phyloP scores from a whole-genome alignment of 768 basidiomycete genomes.

The Boletus vermiculosoides region DNA sequence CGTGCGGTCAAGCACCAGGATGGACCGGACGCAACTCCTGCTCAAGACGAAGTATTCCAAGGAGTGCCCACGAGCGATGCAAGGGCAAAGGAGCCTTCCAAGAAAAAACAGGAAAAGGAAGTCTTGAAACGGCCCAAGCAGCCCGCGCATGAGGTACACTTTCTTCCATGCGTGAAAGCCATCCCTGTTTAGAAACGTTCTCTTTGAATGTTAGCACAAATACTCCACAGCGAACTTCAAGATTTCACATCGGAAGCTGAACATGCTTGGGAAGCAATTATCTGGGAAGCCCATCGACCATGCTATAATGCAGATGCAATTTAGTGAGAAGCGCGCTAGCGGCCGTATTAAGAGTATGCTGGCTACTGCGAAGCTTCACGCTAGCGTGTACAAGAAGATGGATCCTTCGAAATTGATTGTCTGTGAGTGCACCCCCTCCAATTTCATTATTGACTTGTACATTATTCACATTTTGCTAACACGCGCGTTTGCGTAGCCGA shows the following conservation, averaged over 20 bases:
- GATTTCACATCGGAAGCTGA: slow-evolving; percentile 90
- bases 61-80: slow-evolving; percentile 26
- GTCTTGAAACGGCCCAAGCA: slow-evolving; percentile 19
- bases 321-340: slow-evolving; percentile 90
- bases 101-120: slow-evolving; percentile 15
- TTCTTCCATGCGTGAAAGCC: not conserved
- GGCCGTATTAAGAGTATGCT: slow-evolving; percentile 87
- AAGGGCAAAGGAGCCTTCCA: slow-evolving; percentile 13
- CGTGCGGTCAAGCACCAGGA: slow-evolving; percentile 42
- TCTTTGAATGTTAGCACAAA: slow-evolving; percentile 62
- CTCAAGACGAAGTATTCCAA: slow-evolving; percentile 46
- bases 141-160: slow-evolving; percentile 31
- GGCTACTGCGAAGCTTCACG: slow-evolving; percentile 83
- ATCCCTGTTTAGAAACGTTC: slow-evolving; percentile 6
- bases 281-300: slow-evolving; percentile 89
- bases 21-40: slow-evolving; percentile 23
- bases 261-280: slow-evolving; percentile 84
- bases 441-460: not conserved
- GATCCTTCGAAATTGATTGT: slow-evolving; percentile 72
- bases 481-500: slow-evolving; percentile 54
- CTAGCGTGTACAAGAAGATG: slow-evolving; percentile 72
- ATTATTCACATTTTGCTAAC: not conserved
- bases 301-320: slow-evolving; percentile 96
- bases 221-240: slow-evolving; percentile 92
- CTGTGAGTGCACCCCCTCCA: slow-evolving; percentile 49